Conservation (phyloP, 2,329 filamentous ascomycete genomes). For the Allantophomopsis lycopodina region DNA sequence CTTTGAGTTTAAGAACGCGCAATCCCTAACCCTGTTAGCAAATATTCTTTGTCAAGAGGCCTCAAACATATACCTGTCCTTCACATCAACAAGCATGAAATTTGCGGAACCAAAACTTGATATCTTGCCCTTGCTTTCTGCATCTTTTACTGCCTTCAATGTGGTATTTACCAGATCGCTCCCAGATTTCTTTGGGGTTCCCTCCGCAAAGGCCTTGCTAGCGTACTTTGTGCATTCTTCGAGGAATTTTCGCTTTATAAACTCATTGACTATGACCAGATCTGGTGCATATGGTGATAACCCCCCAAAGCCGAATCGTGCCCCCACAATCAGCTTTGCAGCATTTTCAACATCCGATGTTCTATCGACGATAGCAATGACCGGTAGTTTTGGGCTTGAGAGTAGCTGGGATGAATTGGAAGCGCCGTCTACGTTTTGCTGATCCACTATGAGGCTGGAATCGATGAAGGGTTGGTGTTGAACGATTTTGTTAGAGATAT, state of each 20-base stretch:
- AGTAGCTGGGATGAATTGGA: slow-evolving; percentile 16
- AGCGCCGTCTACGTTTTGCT: neutral
- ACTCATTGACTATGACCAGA: slow-evolving; percentile 51
- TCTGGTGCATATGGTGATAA: slow-evolving; percentile 47
- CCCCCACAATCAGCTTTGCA: slow-evolving; percentile 34
- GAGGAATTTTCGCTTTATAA: slow-evolving; percentile 37
- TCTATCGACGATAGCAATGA: slow-evolving; percentile 45
- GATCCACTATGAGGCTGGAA: too few species aligned
- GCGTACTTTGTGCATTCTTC: slow-evolving; percentile 28
- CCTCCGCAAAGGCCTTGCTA: slow-evolving; percentile 10
- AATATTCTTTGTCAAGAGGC: too few species aligned
- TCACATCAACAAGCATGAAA: too few species aligned
- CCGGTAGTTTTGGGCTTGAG: slow-evolving; percentile 22
- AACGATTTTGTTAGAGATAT: too few species aligned
- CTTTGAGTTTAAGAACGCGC: too few species aligned
- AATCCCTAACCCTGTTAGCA: too few species aligned
- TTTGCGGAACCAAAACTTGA: too few species aligned
- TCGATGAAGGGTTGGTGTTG: too few species aligned
- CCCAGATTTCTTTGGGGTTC: neutral
- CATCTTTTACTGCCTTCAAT: neutral
- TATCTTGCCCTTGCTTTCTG: neutral
- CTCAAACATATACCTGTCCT: too few species aligned
- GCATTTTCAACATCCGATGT: slow-evolving; percentile 38
- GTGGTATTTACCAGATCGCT: neutral
- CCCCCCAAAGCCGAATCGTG: slow-evolving; percentile 41